A percentile compares a stretch with the other conserved stretches of the same genome.
Conservation (phyloP, 2,329 filamentous ascomycete genomes). For the Colletotrichum sublineola region DNA sequence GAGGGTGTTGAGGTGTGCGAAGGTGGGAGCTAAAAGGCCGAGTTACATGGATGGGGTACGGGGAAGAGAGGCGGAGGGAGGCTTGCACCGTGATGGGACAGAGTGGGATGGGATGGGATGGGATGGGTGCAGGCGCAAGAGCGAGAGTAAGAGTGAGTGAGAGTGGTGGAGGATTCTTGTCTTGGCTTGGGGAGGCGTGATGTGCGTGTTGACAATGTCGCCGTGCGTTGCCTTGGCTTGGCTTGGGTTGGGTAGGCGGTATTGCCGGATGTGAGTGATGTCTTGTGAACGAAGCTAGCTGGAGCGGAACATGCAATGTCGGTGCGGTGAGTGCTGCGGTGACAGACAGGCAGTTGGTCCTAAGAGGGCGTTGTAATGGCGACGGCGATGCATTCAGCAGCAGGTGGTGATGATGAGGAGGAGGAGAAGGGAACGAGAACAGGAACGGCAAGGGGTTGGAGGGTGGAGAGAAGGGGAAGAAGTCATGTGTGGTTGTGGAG, state of each 20-base stretch:
- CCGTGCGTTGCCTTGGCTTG: not conserved
- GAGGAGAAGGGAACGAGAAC: not conserved
- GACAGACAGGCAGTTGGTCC: too few relatives aligned
- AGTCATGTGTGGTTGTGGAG: not conserved
- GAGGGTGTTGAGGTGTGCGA: constrained; percentile 13
- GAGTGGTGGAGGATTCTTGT: not conserved
- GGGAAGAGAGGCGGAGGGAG: not conserved
- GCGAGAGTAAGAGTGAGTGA: too few relatives aligned
- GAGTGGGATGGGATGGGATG: not conserved
- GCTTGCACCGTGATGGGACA: not conserved
- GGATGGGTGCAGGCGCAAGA: not conserved
- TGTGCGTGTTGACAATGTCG: not conserved
- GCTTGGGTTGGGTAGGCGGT: not conserved
- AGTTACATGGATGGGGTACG: not conserved
- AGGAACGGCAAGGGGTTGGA: not conserved
- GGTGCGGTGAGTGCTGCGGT: not conserved
- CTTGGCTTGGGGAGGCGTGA: not conserved
- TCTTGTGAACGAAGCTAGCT: constrained; percentile 6
- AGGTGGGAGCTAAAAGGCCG: constrained; percentile 21
- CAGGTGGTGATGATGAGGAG: not conserved
- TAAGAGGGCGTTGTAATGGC: constrained; percentile 3
- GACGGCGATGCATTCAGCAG: constrained; percentile 1
- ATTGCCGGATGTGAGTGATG: constrained; percentile 3
- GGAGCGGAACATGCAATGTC: not conserved
- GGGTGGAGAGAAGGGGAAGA: not conserved